These are phyloP conservation scores for Chaetomium sp. DNA, from an alignment of 2,329 filamentous ascomycete species.

Conservation along the genomic window DNA sequence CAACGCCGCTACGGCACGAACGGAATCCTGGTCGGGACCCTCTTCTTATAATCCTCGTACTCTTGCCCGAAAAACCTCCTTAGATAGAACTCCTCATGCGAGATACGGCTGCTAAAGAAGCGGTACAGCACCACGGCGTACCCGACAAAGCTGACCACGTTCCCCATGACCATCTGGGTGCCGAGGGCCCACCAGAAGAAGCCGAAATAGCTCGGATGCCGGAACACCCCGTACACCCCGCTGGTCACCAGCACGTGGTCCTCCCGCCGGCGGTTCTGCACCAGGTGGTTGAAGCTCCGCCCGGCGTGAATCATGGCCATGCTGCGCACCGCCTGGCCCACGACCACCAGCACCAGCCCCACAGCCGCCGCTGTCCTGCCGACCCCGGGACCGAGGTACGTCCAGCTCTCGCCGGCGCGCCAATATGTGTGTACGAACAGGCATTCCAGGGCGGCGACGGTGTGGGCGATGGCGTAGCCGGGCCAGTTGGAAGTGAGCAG, in stretches of 20 bases:
- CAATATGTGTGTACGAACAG: constrained; percentile 61
- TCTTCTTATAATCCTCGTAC: constrained; percentile 72
- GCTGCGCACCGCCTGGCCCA: constrained; percentile 77
- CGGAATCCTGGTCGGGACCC: constrained; percentile 78
- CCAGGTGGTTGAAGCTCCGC: constrained; percentile 86
- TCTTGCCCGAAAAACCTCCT: constrained; percentile 81
- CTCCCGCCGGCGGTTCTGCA: constrained; percentile 68
- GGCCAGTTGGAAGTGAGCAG: constrained; percentile 83
- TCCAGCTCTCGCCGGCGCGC: constrained; percentile 51
- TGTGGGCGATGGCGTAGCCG: constrained; percentile 81
- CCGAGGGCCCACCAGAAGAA: constrained; percentile 99
- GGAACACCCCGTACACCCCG: constrained; percentile 73
- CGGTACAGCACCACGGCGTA: constrained; percentile 79
- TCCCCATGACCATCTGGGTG: constrained; percentile 87
- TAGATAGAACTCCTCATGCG: constrained; percentile 75
- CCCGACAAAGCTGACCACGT: constrained; percentile 72
- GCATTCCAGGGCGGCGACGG: constrained; percentile 72
- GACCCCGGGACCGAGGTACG: constrained; percentile 48
- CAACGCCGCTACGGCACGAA: constrained; percentile 54
- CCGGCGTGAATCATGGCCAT: constrained; percentile 87
- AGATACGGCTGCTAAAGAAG: constrained; percentile 78
- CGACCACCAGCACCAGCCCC: constrained; percentile 64
- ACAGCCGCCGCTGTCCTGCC: constrained; percentile 46
- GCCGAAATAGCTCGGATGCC: constrained; percentile 94
- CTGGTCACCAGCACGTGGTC: constrained; percentile 80